phyloP scores from a whole-genome alignment of 495 filamentous ascomycete genomes.

The Lasiosphaeria miniovina region DNA sequence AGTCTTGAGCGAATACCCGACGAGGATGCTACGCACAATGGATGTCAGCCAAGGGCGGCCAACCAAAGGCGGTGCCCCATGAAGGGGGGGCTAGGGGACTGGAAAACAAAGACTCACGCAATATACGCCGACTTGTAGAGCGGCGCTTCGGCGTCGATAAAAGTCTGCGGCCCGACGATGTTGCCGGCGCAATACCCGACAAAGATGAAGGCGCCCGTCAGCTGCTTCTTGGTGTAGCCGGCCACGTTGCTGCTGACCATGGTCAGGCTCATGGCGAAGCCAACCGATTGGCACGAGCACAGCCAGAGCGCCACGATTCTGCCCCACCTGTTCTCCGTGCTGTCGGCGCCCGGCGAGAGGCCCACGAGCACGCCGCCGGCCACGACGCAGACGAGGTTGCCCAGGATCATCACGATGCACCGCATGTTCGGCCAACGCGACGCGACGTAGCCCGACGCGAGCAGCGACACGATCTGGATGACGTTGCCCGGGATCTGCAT shows the following conservation, averaged over 20 bases:
- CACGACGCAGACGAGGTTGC: constrained; percentile 64
- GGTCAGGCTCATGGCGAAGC: constrained; percentile 60
- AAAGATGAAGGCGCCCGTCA: constrained; percentile 69
- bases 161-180: constrained; percentile 68
- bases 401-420: constrained; percentile 58
- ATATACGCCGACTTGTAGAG: constrained; percentile 64
- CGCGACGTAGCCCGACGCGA: constrained; percentile 61
- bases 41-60: too few relatives aligned
- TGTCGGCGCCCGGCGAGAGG: too few relatives aligned
- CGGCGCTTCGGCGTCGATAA: constrained; percentile 57
- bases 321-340: constrained; percentile 58
- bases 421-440: constrained; percentile 60
- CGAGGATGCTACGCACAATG: too few relatives aligned
- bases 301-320: constrained; percentile 65
- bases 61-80: neutral
- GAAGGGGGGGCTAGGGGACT: neutral
- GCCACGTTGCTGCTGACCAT: constrained; percentile 71
- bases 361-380: constrained; percentile 73
- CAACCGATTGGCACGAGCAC: constrained; percentile 63
- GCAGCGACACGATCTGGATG: constrained; percentile 60
- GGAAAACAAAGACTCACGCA: constrained; percentile 74
- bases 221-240: constrained; percentile 73
- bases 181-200: constrained; percentile 70
- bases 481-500: constrained; percentile 71
- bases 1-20: too few relatives aligned